Base-by-base conservation (phyloP, 257 asterid genomes). In the Mentha longifolia region DNA sequence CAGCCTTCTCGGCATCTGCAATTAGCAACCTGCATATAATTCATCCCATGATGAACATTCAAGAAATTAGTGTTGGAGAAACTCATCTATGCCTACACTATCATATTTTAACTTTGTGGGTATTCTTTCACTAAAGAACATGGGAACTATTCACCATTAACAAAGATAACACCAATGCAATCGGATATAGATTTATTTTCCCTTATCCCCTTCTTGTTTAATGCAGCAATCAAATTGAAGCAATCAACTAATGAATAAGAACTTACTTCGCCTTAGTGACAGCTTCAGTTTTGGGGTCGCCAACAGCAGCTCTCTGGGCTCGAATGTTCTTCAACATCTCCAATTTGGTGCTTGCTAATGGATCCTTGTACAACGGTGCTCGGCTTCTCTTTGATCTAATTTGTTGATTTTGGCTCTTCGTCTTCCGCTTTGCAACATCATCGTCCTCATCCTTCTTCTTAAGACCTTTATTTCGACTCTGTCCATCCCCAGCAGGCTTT, bases 1-100 rank as follows among this genome's bases (percentile, higher is more conserved):
- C 95, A 15, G 97, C 99, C 68, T 89, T 91, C 87, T 88, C 96
- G 68, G 99, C 97, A 84, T 89, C 97, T 66, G 90, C 90, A 65
- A 91, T 94, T 87, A 94, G 77, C 74, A 79, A 71, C 86, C 99
- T 91, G 90, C 65, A 72, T 16, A 37, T 50, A 25, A 41, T 22
- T 15, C 11, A 35, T 35, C 8, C 39, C 6, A 35, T 35, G 9
- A 35, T 3, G 3, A 49, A 8, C 22, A 49, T 6, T 16, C 25
- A 16, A 50, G 19, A 22, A 35, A 35, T 3, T 1, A 35, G 39
- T 7, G 39, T 35, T 35, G 39, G 0, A 35, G 8, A 35, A 35
- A 5, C 39, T 7, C 39, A 35, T 35, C 1, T 35, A 1, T 25
- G 1, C n/a, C n/a, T n/a, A n/a, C n/a, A n/a, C n/a, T n/a, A n/a